phyloP scores from a whole-genome alignment of 352 stramenopile species.

The Pythium sukuiense region DNA sequence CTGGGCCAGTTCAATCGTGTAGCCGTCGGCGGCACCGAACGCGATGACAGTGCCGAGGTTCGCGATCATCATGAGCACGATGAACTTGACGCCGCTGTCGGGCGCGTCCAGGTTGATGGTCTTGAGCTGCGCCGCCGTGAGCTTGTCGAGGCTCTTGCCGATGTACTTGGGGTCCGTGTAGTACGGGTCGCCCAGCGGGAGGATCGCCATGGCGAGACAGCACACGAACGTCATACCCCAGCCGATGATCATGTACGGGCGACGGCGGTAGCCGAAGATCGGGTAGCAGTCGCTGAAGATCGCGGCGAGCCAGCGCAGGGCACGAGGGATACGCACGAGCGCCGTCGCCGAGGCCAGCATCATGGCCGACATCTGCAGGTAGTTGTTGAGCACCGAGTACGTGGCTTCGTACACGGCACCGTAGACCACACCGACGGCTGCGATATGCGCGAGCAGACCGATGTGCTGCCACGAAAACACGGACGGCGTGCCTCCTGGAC shows the following conservation, averaged over 20 bases:
- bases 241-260: constrained; percentile 53
- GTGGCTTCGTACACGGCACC: constrained; percentile 25
- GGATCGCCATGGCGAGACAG: constrained; percentile 22
- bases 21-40: constrained; percentile 23
- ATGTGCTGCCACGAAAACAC: constrained; percentile 29
- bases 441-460: constrained; percentile 32
- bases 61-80: constrained; percentile 25
- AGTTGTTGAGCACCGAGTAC: constrained; percentile 37
- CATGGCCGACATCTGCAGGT: constrained; percentile 31
- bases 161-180: constrained; percentile 13
- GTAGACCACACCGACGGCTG: constrained; percentile 30
- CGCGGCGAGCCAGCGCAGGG: constrained; percentile 55
- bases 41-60: constrained; percentile 28
- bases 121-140: constrained; percentile 11
- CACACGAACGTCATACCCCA: constrained; percentile 23
- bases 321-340: constrained; percentile 48
- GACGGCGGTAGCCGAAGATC: constrained; percentile 21
- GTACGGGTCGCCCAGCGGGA: constrained; percentile 20
- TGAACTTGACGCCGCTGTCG: constrained; percentile 9
- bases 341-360: constrained; percentile 21
- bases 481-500: constrained; percentile 26
- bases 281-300: constrained; percentile 33
- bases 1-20: constrained; percentile 32
- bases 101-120: constrained; percentile 23
- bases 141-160: constrained; percentile 6